Conservation (phyloP, 2,329 filamentous ascomycete genomes). For the Phoma sp. region DNA sequence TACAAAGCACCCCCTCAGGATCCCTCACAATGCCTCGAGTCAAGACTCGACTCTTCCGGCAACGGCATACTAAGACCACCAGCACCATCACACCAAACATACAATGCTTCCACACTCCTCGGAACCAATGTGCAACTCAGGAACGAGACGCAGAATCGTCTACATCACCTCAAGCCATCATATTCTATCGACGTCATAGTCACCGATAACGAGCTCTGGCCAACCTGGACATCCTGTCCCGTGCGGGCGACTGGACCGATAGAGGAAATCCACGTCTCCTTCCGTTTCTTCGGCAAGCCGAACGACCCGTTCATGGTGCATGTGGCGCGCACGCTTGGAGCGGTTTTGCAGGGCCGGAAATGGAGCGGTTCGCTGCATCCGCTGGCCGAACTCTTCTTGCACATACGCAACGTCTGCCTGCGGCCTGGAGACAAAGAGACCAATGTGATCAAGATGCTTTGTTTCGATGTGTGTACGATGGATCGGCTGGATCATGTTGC, state of each 20-base stretch:
- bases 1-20: conserved; percentile 1
- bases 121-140: conserved; percentile 6
- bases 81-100: background rate
- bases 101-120: conserved; percentile 7
- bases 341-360: conserved; percentile 10
- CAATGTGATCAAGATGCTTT: background rate
- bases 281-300: conserved; percentile 12
- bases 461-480: conserved; percentile 1
- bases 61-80: background rate
- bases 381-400: conserved; percentile 5
- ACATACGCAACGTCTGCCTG: conserved; percentile 6
- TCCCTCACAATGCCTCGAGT: background rate
- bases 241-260: background rate
- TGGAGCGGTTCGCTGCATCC: conserved; percentile 8
- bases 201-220: conserved; percentile 12
- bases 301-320: conserved; percentile 14
- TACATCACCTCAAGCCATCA: background rate
- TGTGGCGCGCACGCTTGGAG: conserved; percentile 10
- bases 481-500: background rate
- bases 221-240: conserved; percentile 16
- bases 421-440: background rate
- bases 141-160: background rate
- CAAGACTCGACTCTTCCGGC: background rate
- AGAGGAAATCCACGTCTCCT: background rate
- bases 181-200: conserved; percentile 14